Evolutionary conservation across 352 stramenopile genomes (phyloP).

Genomic region (Phytopythium helicoides): DNA sequence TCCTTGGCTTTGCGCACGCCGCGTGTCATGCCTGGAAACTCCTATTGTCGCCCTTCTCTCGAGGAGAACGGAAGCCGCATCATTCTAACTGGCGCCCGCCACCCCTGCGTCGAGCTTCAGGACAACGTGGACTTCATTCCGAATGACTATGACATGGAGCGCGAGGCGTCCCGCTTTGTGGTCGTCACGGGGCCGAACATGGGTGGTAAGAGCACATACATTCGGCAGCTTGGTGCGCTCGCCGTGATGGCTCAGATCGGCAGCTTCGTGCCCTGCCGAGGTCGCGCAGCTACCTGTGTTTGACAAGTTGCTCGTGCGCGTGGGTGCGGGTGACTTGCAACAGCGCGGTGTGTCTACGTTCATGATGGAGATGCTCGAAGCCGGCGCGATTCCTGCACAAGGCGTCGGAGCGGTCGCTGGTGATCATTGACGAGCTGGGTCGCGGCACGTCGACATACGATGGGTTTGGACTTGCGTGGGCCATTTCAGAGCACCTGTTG

Average conservation of each 20-base stretch:
- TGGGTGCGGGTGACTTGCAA: constrained; percentile 97
- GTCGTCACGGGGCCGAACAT: constrained; percentile 99
- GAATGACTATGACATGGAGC: constrained; percentile 94
- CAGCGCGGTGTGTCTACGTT: constrained; percentile 98
- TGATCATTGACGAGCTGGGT: constrained; percentile 99
- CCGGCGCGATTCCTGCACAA: constrained; percentile 95
- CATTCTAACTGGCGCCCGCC: constrained; percentile 83
- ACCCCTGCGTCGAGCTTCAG: constrained; percentile 99
- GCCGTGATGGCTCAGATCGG: constrained; percentile 96
- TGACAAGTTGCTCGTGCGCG: constrained; percentile 95
- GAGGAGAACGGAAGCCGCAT: constrained; percentile 60
- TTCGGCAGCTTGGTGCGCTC: constrained; percentile 95
- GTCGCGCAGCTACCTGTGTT: constrained; percentile 92
- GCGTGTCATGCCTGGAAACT: constrained; percentile 90
- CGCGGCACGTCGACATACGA: constrained; percentile 98
- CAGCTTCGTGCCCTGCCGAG: constrained; percentile 94
- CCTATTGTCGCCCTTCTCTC: constrained; percentile 66
- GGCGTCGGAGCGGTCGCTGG: constrained; percentile 91
- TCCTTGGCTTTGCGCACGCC: constrained; percentile 93
- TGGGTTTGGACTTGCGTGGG: constrained; percentile 96
- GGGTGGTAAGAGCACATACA: constrained; percentile 99
- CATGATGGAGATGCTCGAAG: constrained; percentile 99
- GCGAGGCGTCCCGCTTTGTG: constrained; percentile 87
- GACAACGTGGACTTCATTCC: constrained; percentile 96
- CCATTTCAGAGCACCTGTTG: constrained; percentile 97